phyloP scores from a whole-genome alignment of 2,329 filamentous ascomycete genomes.

The Epichloe sp. region DNA sequence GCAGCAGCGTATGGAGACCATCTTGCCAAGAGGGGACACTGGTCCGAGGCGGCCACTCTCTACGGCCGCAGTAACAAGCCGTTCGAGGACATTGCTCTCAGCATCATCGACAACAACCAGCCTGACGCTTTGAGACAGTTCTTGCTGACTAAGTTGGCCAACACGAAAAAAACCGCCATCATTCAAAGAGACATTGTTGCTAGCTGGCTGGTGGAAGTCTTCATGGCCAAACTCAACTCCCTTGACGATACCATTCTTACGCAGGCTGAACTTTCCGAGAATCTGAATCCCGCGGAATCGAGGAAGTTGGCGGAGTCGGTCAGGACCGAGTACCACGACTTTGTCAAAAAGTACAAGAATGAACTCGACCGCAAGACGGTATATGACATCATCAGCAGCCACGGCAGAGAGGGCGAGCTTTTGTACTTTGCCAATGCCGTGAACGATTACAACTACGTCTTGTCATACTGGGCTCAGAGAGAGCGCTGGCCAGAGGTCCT shows the following conservation, averaged over 20 bases:
- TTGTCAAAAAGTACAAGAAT: conserved; percentile 69
- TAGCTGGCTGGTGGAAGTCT: conserved; percentile 88
- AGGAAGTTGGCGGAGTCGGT: conserved; percentile 58
- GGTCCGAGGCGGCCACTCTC: conserved; percentile 71
- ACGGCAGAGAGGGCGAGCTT: conserved; percentile 85
- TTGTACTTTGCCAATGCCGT: conserved; percentile 80
- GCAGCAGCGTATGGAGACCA: conserved; percentile 86
- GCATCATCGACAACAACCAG: conserved; percentile 80
- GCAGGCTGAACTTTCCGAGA: conserved; percentile 66
- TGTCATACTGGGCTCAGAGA: conserved; percentile 94
- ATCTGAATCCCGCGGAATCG: conserved; percentile 56
- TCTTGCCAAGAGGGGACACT: conserved; percentile 69
- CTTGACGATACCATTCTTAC: conserved; percentile 90
- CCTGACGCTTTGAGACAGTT: conserved; percentile 87
- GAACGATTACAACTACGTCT: conserved; percentile 86
- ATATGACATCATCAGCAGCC: conserved; percentile 92
- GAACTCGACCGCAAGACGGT: conserved; percentile 86
- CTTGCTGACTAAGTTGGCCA: conserved; percentile 67
- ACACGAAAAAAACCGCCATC: conserved; percentile 60
- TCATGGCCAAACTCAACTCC: conserved; percentile 92
- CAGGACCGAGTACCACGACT: conserved; percentile 74
- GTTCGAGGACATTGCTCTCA: conserved; percentile 89
- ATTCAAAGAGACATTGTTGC: conserved; percentile 97
- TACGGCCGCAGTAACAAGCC: conserved; percentile 94
- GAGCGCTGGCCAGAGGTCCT: conserved; percentile 85